phyloP scores from a whole-genome alignment of 164 flowering plant species.

The grape (Vitis vinifera) region DNA sequence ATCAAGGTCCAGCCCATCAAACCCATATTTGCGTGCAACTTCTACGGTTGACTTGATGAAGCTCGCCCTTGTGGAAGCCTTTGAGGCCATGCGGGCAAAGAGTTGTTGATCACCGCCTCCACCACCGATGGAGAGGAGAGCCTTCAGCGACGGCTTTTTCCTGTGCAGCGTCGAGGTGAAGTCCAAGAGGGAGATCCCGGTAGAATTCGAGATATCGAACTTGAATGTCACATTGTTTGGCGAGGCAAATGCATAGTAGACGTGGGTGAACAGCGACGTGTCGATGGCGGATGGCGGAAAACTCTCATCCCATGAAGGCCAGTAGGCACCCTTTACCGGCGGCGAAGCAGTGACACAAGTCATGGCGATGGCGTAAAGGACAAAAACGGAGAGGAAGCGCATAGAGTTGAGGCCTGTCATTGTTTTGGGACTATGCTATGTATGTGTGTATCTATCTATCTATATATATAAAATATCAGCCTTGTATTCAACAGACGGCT shows the following conservation, averaged over 20 bases:
- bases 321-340: neutral
- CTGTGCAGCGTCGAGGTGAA: conserved; percentile 43
- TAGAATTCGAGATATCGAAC: conserved; percentile 18
- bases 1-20: conserved; percentile 57
- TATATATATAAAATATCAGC: too few species aligned
- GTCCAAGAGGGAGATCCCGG: conserved; percentile 16
- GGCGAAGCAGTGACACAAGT: neutral
- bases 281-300: conserved; percentile 46
- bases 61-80: conserved; percentile 13
- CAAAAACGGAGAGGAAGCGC: neutral
- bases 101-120: conserved; percentile 19
- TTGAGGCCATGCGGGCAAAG: conserved; percentile 40
- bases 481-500: too few species aligned
- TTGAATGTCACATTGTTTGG: conserved; percentile 37
- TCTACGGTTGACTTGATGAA: conserved; percentile 44
- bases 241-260: conserved; percentile 46
- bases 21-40: conserved; percentile 36
- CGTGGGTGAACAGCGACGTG: conserved; percentile 45
- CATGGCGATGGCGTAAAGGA: neutral
- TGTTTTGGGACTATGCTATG: neutral
- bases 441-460: too few species aligned
- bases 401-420: neutral
- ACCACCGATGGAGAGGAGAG: conserved; percentile 51
- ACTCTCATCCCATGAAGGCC: neutral
- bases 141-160: conserved; percentile 33